phyloP scores from a whole-genome alignment of 805 yeast genomes.

The Metschnikowia noctiluminum region DNA sequence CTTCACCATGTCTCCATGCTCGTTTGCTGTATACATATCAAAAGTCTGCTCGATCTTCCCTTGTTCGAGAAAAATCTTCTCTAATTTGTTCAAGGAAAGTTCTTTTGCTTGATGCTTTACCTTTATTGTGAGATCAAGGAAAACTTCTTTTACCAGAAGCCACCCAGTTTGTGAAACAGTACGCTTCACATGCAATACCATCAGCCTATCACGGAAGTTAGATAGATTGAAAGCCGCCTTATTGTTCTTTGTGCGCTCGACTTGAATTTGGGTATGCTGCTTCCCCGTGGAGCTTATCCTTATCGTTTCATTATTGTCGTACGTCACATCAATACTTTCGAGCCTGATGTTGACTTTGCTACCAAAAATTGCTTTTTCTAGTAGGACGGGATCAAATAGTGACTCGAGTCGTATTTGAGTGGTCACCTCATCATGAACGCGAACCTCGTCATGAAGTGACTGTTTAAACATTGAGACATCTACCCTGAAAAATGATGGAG shows the following conservation, averaged over 20 bases:
- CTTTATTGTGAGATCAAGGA: constrained; percentile 11
- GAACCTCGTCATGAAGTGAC: not conserved
- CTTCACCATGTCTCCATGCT: not conserved
- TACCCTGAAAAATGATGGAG: not conserved
- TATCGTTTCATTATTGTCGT: not conserved
- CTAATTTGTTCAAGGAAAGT: constrained; percentile 3
- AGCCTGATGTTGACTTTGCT: not conserved
- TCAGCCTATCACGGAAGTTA: not conserved
- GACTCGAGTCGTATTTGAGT: constrained; percentile 2
- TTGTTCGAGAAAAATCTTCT: not conserved
- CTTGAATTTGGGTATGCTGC: constrained; percentile 5
- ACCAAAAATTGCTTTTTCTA: constrained; percentile 1
- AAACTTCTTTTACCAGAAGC: constrained; percentile 19
- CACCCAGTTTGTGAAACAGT: constrained; percentile 22
- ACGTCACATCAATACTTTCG: constrained; percentile 1
- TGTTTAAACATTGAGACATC: constrained; percentile 1
- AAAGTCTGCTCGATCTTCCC: constrained; percentile 3
- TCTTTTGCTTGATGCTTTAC: not conserved
- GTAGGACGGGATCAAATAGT: not conserved
- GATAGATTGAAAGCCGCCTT: constrained; percentile 7
- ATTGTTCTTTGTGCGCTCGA: not conserved
- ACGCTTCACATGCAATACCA: constrained; percentile 23
- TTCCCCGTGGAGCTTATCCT: constrained; percentile 2
- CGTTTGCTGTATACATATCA: not conserved
- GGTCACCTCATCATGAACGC: constrained; percentile 3